Evolutionary conservation across 2,329 filamentous ascomycete species (phyloP).

Genomic region (Venturia nashicola): DNA sequence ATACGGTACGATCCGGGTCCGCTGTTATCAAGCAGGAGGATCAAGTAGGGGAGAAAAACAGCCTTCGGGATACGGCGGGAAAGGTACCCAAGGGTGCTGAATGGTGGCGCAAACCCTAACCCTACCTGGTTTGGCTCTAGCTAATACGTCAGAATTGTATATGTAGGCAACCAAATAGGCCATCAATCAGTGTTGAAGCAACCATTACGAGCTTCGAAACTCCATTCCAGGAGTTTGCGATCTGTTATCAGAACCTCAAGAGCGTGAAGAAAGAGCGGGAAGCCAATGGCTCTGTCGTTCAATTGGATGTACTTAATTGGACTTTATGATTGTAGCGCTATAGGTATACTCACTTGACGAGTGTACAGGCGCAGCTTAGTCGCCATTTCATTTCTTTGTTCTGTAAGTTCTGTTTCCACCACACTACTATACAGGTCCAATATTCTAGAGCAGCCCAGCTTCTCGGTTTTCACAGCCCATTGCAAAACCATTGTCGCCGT

Average conservation of each 20-base stretch:
- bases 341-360: background rate
- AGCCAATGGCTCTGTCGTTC: background rate
- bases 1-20: background rate
- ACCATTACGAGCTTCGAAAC: background rate
- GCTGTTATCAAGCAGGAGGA: background rate
- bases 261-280: background rate
- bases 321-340: background rate
- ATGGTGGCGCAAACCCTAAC: background rate
- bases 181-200: background rate
- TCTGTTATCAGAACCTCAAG: background rate
- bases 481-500: background rate
- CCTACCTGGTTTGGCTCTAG: background rate
- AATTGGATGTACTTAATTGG: background rate
- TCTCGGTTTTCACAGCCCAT: background rate
- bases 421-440: background rate
- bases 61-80: background rate
- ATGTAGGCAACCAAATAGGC: background rate
- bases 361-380: background rate
- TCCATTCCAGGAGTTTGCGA: background rate
- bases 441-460: background rate
- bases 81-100: background rate
- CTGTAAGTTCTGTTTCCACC: background rate
- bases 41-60: background rate
- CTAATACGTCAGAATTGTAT: background rate
- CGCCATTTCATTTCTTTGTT: too few relatives aligned